These are phyloP conservation scores for Acmispon strigosus DNA, from an alignment of 306 rosid genomes.

Conservation along the genomic window DNA sequence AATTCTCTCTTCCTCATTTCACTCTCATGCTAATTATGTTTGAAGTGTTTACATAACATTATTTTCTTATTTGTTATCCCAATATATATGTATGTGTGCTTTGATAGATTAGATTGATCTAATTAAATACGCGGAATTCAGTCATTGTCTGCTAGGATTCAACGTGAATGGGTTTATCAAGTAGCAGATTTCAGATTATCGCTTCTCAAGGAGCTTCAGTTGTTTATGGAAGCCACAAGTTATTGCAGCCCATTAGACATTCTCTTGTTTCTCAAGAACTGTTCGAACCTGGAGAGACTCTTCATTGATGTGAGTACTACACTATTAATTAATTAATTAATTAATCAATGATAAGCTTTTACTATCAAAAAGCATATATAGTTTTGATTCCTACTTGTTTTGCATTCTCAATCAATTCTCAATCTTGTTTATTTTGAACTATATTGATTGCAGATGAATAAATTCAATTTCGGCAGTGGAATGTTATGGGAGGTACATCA, in stretches of 20 bases:
- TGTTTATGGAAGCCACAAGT: slow-evolving; percentile 23
- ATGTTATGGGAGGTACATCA: slow-evolving; percentile 29
- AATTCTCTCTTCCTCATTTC: too few species aligned
- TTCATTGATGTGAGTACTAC: slow-evolving; percentile 39
- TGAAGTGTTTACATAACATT: too few species aligned
- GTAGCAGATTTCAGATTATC: neutral
- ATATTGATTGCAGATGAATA: slow-evolving; percentile 22
- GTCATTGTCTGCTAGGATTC: slow-evolving; percentile 4
- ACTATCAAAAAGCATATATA: too few species aligned
- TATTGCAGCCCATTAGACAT: slow-evolving; percentile 37
- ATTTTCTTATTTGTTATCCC: too few species aligned
- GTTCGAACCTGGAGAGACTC: slow-evolving; percentile 25
- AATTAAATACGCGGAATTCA: neutral
- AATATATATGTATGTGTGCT: neutral
- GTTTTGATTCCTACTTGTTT: too few species aligned
- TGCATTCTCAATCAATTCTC: too few species aligned
- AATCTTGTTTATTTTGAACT: neutral
- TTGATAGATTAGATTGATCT: neutral
- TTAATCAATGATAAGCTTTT: neutral
- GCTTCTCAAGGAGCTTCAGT: slow-evolving; percentile 33
- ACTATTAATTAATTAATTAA: neutral
- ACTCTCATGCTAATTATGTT: too few species aligned
- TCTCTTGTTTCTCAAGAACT: slow-evolving; percentile 17
- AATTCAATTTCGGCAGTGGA: slow-evolving; percentile 5
- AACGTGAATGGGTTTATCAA: neutral